phyloP scores from a whole-genome alignment of 176 grass and related monocot genomes.

The Guadua angustifolia region DNA sequence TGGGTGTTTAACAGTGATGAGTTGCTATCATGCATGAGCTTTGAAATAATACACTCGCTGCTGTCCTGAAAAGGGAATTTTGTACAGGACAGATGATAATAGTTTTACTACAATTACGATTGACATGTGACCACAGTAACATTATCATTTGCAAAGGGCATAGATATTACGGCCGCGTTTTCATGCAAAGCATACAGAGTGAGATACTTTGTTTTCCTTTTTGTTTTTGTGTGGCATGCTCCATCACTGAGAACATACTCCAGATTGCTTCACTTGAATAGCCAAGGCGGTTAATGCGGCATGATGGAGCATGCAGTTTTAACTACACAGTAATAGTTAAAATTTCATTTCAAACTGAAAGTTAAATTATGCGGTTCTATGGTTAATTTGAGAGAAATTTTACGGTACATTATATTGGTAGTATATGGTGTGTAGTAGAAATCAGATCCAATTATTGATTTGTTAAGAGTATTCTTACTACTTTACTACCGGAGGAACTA shows the following conservation, averaged over 20 bases:
- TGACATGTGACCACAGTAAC: too few relatives aligned
- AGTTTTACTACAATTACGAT: too few relatives aligned
- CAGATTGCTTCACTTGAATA: conserved; percentile 4
- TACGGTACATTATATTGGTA: too few relatives aligned
- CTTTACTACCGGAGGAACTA: too few relatives aligned
- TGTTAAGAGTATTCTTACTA: too few relatives aligned
- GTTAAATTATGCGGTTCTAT: background rate
- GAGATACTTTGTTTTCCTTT: background rate
- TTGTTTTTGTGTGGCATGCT: too few relatives aligned
- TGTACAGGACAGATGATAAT: too few relatives aligned
- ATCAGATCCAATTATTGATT: too few relatives aligned
- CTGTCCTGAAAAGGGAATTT: too few relatives aligned
- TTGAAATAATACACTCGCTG: background rate
- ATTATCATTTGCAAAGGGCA: too few relatives aligned
- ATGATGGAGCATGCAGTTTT: background rate
- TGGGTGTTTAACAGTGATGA: background rate
- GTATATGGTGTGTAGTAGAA: too few relatives aligned
- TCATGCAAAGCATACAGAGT: background rate
- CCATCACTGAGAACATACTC: too few relatives aligned
- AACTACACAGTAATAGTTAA: background rate
- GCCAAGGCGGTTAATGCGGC: background rate
- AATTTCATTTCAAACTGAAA: background rate
- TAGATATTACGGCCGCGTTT: background rate
- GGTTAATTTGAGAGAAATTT: background rate
- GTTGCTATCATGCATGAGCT: background rate